Evolutionary conservation across 805 yeast genomes (phyloP).

Genomic region (Saturnispora sanitii): DNA sequence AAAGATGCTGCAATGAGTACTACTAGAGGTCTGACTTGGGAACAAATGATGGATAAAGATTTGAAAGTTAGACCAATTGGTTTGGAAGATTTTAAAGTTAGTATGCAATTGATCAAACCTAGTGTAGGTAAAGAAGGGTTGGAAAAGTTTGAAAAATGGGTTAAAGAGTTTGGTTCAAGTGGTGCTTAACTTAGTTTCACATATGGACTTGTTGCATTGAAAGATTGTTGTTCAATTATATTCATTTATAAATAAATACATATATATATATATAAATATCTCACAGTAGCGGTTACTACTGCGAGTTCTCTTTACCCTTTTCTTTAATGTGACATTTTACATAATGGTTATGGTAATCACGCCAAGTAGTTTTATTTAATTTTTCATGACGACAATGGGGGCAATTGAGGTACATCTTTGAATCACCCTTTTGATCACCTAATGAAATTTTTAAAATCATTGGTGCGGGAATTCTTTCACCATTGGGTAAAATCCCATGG

Average conservation of each 20-base stretch:
- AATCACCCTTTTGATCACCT: not conserved
- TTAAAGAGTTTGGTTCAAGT: slow-evolving; percentile 72
- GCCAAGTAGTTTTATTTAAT: not conserved
- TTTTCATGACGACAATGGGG: no score
- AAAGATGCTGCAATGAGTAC: slow-evolving; percentile 99
- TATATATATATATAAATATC: not conserved
- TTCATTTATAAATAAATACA: no score
- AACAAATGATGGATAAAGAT: slow-evolving; percentile 55
- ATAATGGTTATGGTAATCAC: slow-evolving; percentile 1
- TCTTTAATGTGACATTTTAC: not conserved
- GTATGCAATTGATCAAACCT: slow-evolving; percentile 74
- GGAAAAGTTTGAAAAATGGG: slow-evolving; percentile 80
- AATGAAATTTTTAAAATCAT: not conserved
- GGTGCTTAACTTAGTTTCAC: slow-evolving; percentile 48
- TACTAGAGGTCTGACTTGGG: slow-evolving; percentile 78
- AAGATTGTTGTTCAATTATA: no score
- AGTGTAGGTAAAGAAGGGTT: slow-evolving; percentile 82
- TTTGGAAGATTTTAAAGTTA: slow-evolving; percentile 61
- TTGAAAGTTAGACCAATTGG: slow-evolving; percentile 71
- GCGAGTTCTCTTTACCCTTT: not conserved
- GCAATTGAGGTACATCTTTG: no score
- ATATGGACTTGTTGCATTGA: no score
- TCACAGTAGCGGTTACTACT: no score
- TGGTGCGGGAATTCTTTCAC: not conserved
- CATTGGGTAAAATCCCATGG: slow-evolving; percentile 3